Evolutionary conservation across 306 rosid genomes (phyloP).

Genomic region (Prunus davidiana): DNA sequence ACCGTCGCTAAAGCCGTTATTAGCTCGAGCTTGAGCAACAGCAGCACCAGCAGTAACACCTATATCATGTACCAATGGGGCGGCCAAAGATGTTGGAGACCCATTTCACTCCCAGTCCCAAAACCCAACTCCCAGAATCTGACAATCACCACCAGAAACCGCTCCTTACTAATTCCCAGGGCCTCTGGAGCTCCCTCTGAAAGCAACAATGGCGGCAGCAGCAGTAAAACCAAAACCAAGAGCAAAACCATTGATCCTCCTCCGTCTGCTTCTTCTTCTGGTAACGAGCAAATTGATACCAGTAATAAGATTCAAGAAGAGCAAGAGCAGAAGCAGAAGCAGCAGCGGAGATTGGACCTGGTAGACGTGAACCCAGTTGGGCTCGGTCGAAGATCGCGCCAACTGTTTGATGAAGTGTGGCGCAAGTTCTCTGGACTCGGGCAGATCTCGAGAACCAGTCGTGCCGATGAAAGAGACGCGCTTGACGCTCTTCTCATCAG

Average conservation of each 20-base stretch:
- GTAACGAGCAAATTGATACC: not conserved
- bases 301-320: constrained; percentile 2
- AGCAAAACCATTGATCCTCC: not conserved
- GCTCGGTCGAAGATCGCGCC: constrained; percentile 77
- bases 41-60: not conserved
- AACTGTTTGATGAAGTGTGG: constrained; percentile 89
- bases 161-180: constrained; percentile 6
- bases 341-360: constrained; percentile 50
- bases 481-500: constrained; percentile 75
- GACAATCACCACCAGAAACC: not conserved
- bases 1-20: not conserved
- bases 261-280: not conserved
- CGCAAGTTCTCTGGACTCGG: constrained; percentile 91
- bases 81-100: constrained; percentile 5
- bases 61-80: not conserved
- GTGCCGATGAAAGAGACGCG: constrained; percentile 63
- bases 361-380: constrained; percentile 95
- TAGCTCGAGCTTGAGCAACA: constrained; percentile 6
- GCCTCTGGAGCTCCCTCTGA: constrained; percentile 8
- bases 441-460: constrained; percentile 80
- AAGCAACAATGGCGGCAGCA: not conserved
- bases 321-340: constrained; percentile 28
- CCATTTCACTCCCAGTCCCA: constrained; percentile 1
- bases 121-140: constrained; percentile 13
- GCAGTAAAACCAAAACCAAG: not conserved